Conservation (phyloP, 1,284 basidiomycete genomes). For the Apiotrichum mycotoxinovorans region DNA sequence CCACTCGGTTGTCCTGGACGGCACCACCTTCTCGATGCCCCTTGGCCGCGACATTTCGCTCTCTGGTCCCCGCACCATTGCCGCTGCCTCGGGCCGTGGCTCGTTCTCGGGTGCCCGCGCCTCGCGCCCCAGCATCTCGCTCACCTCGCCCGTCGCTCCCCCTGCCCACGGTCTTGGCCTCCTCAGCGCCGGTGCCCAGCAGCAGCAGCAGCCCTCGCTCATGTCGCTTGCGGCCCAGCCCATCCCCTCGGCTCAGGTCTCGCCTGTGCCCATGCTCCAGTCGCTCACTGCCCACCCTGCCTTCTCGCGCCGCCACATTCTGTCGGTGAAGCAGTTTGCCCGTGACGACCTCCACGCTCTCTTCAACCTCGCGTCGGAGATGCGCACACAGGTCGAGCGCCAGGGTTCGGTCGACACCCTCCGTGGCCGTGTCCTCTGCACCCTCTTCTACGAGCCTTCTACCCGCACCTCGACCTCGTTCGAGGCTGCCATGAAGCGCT, state of each 20-base stretch:
- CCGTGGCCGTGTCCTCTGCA: constrained; percentile 86
- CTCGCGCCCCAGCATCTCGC: constrained; percentile 35
- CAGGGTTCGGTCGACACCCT: constrained; percentile 85
- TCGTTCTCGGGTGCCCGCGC: constrained; percentile 42
- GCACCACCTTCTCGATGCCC: constrained; percentile 61
- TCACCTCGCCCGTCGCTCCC: constrained; percentile 18
- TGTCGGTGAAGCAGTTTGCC: constrained; percentile 90
- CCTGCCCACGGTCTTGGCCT: constrained; percentile 13
- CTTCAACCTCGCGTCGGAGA: constrained; percentile 92
- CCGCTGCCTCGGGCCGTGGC: constrained; percentile 18
- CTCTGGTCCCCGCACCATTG: constrained; percentile 52
- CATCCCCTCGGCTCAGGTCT: constrained; percentile 11
- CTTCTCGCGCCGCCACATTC: constrained; percentile 82
- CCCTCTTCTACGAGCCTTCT: constrained; percentile 97
- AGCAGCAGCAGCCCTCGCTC: constrained; percentile 26
- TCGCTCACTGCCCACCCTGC: constrained; percentile 61
- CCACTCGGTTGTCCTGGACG: constrained; percentile 89
- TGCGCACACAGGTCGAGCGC: constrained; percentile 92
- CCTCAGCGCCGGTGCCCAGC: constrained; percentile 17
- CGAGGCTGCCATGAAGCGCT: constrained; percentile 97
- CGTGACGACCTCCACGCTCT: constrained; percentile 89
- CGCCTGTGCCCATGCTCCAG: constrained; percentile 50
- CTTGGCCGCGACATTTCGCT: constrained; percentile 80
- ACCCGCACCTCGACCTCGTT: constrained; percentile 96
- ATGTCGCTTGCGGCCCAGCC: constrained; percentile 40